Evolutionary conservation across 371 early-diverging fungal species (phyloP).

Genomic region (Mucor irregularis): DNA sequence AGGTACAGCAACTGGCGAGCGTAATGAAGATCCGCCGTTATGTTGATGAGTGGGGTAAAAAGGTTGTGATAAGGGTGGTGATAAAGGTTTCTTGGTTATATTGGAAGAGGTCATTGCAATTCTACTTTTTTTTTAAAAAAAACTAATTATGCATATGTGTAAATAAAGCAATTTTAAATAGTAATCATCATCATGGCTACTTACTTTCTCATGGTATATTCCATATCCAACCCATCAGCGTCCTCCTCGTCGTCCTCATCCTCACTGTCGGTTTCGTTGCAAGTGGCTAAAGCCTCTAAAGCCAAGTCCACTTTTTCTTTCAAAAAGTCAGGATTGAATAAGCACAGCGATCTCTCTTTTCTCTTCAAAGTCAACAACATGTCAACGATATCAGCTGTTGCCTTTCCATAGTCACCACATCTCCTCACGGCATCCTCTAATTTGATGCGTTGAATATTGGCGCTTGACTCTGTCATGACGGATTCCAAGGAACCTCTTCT

Average conservation of each 20-base stretch:
- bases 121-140: not conserved
- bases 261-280: slow-evolving; percentile 27
- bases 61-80: slow-evolving; percentile 3
- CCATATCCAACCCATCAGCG: slow-evolving; percentile 6
- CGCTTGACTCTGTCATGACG: slow-evolving; percentile 49
- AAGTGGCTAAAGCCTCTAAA: slow-evolving; percentile 42
- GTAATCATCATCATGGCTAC: too few species aligned
- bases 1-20: not conserved
- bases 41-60: not conserved
- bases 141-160: not conserved
- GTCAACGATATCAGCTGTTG: slow-evolving; percentile 46
- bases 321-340: slow-evolving; percentile 52
- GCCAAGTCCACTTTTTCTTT: slow-evolving; percentile 46
- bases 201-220: slow-evolving; percentile 9
- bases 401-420: slow-evolving; percentile 39
- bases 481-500: slow-evolving; percentile 48
- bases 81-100: not conserved
- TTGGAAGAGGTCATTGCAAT: not conserved
- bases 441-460: slow-evolving; percentile 39
- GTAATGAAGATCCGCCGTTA: not conserved
- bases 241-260: slow-evolving; percentile 14
- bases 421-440: slow-evolving; percentile 41
- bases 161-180: not conserved
- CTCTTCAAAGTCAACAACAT: slow-evolving; percentile 48
- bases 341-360: slow-evolving; percentile 50